phyloP scores from a whole-genome alignment of 164 flowering plant genomes.

The Sextonia rubra region DNA sequence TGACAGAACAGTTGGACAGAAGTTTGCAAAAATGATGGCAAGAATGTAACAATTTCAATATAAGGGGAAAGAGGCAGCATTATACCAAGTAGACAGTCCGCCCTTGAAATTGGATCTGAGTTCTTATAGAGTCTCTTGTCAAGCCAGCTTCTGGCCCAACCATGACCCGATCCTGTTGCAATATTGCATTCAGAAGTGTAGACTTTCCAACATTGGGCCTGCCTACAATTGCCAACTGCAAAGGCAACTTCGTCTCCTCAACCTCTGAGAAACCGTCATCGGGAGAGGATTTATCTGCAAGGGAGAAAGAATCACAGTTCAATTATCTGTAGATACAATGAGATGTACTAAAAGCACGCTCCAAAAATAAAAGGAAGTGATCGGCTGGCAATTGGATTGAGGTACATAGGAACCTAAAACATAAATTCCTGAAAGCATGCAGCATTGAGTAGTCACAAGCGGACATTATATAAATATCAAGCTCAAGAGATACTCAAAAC shows the following conservation, averaged over 20 bases:
- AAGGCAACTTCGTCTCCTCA: constrained; percentile 63
- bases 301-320: not conserved
- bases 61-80: no score
- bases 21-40: no score
- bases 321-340: not conserved
- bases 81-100: constrained; percentile 70
- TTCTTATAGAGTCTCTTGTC: constrained; percentile 93
- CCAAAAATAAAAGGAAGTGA: no score
- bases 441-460: not conserved
- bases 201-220: constrained; percentile 98
- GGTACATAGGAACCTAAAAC: not conserved
- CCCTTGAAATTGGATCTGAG: constrained; percentile 66
- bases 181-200: constrained; percentile 74
- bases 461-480: no score
- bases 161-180: constrained; percentile 88
- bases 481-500: not conserved
- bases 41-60: no score
- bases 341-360: not conserved
- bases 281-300: constrained; percentile 29
- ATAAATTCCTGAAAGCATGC: not conserved
- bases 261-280: constrained; percentile 26
- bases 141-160: constrained; percentile 97
- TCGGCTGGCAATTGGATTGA: not conserved
- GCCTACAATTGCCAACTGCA: constrained; percentile 94
- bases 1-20: no score